Percentiles rank a stretch among this genome's conserved stretches.
Conservation (phyloP, 2,329 filamentous ascomycete species). For the Botryotinia narcissicola region DNA sequence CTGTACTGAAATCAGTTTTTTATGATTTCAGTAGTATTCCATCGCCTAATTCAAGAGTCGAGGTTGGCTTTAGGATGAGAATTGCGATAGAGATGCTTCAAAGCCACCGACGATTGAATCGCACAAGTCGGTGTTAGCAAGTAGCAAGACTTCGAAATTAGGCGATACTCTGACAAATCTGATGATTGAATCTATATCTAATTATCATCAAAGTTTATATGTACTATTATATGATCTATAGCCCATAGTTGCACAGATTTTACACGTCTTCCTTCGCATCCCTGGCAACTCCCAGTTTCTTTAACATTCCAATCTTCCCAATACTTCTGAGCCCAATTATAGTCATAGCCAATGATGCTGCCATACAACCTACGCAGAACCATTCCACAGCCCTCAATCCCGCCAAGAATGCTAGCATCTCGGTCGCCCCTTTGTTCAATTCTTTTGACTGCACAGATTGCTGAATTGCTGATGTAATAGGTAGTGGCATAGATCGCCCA, state of each 20-base stretch:
- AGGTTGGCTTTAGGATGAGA: neutral
- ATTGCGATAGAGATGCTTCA: neutral
- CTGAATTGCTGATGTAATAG: conserved; percentile 63
- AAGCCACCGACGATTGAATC: neutral
- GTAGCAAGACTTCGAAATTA: neutral
- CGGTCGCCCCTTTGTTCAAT: conserved; percentile 37
- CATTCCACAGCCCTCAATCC: conserved; percentile 31
- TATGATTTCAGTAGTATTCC: too few species aligned
- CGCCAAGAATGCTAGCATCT: conserved; percentile 22
- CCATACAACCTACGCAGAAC: conserved; percentile 30
- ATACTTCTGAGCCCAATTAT: conserved; percentile 29
- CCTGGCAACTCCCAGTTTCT: conserved; percentile 28
- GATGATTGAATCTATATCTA: neutral
- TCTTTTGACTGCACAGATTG: conserved; percentile 56
- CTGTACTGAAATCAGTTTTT: neutral
- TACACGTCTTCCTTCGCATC: neutral
- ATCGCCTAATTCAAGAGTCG: neutral
- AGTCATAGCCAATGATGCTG: conserved; percentile 21
- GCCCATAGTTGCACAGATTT: neutral
- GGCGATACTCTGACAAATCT: neutral
- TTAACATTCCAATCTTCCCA: conserved; percentile 34
- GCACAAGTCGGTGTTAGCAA: neutral
- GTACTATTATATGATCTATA: too few species aligned
- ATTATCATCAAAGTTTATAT: too few species aligned
- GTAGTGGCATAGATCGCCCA: conserved; percentile 63